These are phyloP conservation scores for Agrocybe praecox DNA, from an alignment of 768 basidiomycete genomes.

Conservation along the genomic window DNA sequence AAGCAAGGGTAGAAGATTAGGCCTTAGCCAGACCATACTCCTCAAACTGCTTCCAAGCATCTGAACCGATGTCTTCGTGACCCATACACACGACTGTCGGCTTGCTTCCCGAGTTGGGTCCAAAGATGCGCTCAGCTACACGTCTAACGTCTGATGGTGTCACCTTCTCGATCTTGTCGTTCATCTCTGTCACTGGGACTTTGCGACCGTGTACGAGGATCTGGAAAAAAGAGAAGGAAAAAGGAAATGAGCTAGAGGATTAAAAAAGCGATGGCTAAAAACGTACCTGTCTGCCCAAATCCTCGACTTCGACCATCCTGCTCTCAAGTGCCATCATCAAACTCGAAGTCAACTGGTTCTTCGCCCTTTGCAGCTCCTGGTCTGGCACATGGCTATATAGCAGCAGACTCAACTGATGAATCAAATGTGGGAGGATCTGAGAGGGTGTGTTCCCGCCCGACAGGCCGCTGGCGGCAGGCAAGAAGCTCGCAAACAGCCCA, in stretches of 20 bases:
- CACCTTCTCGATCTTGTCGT: constrained; percentile 79
- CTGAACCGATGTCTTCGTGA: constrained; percentile 73
- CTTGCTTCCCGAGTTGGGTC: constrained; percentile 58
- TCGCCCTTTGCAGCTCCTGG: constrained; percentile 80
- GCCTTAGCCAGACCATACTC: constrained; percentile 65
- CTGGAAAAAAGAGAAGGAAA: neutral
- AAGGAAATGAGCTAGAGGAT: neutral
- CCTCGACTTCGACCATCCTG: constrained; percentile 81
- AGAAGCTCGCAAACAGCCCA: constrained; percentile 86
- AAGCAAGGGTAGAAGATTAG: neutral
- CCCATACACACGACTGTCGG: constrained; percentile 88
- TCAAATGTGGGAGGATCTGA: constrained; percentile 81
- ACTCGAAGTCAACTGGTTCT: constrained; percentile 92
- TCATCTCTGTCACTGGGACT: constrained; percentile 90
- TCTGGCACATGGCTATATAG: constrained; percentile 68
- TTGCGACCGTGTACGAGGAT: constrained; percentile 79
- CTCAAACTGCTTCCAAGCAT: constrained; percentile 52
- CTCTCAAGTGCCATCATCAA: constrained; percentile 96
- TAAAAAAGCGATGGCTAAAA: neutral
- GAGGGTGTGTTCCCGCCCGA: constrained; percentile 64
- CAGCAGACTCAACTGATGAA: constrained; percentile 84
- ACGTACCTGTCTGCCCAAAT: constrained; percentile 86
- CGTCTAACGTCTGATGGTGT: constrained; percentile 68
- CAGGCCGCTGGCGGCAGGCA: constrained; percentile 59
- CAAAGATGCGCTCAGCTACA: constrained; percentile 78